phyloP scores from a whole-genome alignment of 2,329 filamentous ascomycete species.

The Magnaporthiopsis poae region DNA sequence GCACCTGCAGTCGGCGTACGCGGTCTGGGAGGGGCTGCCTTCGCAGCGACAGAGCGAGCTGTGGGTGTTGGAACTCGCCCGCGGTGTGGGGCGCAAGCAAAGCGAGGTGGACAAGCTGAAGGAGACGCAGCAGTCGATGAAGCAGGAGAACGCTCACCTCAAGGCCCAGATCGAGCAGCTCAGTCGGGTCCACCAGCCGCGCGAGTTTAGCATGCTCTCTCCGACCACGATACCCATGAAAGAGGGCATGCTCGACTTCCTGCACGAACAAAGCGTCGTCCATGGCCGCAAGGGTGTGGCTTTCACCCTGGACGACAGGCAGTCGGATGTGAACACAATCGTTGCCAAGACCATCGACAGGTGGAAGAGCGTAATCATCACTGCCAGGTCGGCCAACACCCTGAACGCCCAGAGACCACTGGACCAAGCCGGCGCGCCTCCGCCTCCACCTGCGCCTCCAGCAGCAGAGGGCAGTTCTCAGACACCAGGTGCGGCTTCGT shows the following conservation, averaged over 20 bases:
- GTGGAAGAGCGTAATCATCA: constrained; percentile 53
- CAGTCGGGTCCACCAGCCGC: constrained; percentile 48
- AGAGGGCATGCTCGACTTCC: constrained; percentile 34
- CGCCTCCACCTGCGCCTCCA: constrained; percentile 8
- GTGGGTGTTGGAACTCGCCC: constrained; percentile 52
- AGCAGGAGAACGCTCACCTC: constrained; percentile 48
- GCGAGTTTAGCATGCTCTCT: constrained; percentile 45
- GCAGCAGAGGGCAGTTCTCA: not conserved
- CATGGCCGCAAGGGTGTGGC: constrained; percentile 33
- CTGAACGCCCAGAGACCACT: constrained; percentile 42
- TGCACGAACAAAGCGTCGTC: constrained; percentile 34
- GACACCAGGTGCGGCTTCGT: not conserved
- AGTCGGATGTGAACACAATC: constrained; percentile 41
- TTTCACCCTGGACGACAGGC: constrained; percentile 39
- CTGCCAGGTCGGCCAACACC: constrained; percentile 31
- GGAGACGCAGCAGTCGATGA: constrained; percentile 38
- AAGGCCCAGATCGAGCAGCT: constrained; percentile 50
- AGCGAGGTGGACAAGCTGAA: constrained; percentile 43
- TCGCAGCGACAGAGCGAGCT: constrained; percentile 46
- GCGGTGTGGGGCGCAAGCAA: constrained; percentile 47
- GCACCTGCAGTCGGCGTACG: constrained; percentile 68
- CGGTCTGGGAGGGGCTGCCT: constrained; percentile 62
- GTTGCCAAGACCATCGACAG: constrained; percentile 47
- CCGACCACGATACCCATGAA: constrained; percentile 45
- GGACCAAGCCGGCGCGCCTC: constrained; percentile 21